phyloP scores from a whole-genome alignment of 176 grass and related monocot species.

The Calamus simplicifolius region DNA sequence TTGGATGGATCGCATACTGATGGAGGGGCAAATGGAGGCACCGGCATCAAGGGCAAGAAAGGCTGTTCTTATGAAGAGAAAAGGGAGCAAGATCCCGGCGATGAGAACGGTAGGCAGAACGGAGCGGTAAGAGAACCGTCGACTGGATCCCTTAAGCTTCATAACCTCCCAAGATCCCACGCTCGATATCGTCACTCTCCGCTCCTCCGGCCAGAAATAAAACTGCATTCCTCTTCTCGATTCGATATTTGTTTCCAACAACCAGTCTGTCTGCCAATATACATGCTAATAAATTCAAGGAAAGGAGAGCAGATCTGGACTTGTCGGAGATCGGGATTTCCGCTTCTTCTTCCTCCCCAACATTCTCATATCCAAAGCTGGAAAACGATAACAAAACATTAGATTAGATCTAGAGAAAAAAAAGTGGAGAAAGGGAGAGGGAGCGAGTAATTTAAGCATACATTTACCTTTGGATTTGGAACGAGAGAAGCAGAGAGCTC shows the following conservation, averaged over 20 bases:
- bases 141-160: conserved; percentile 1
- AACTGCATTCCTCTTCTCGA: too few species aligned
- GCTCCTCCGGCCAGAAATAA: too few species aligned
- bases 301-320: too few species aligned
- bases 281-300: too few species aligned
- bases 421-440: neutral
- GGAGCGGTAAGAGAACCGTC: conserved; percentile 41
- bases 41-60: conserved; percentile 77
- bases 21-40: conserved; percentile 59
- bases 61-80: conserved; percentile 53
- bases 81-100: conserved; percentile 54
- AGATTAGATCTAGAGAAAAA: conserved; percentile 10
- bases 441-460: too few species aligned
- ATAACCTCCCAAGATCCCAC: conserved; percentile 17
- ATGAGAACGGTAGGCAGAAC: conserved; percentile 44
- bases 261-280: too few species aligned
- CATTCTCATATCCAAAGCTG: too few species aligned
- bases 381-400: too few species aligned
- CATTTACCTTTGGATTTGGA: too few species aligned
- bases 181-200: too few species aligned
- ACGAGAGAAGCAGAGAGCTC: too few species aligned
- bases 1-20: conserved; percentile 6
- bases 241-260: too few species aligned
- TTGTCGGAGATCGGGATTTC: conserved; percentile 24
- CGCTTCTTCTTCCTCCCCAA: conserved; percentile 33